These are phyloP conservation scores for Rhodotorula babjevae DNA, from an alignment of 768 basidiomycete genomes.

Conservation along the genomic window DNA sequence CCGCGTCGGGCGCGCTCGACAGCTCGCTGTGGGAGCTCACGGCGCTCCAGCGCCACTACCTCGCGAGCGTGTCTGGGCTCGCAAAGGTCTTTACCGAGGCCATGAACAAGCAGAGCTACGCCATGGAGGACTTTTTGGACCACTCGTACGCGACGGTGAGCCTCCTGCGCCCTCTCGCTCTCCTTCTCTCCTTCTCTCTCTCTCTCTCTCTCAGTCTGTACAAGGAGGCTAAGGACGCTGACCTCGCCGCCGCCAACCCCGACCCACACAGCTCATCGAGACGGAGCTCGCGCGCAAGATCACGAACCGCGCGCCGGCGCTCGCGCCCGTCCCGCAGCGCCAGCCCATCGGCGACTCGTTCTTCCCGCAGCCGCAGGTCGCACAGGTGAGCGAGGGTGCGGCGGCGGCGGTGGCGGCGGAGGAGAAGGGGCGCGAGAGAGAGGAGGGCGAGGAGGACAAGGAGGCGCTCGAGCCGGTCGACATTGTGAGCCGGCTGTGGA, in stretches of 20 bases:
- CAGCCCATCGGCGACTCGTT: conserved; percentile 40
- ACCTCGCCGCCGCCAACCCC: too few species aligned
- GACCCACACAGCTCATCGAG: conserved; percentile 65
- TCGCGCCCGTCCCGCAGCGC: conserved; percentile 44
- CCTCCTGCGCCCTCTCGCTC: too few species aligned
- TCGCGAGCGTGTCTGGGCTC: conserved; percentile 77
- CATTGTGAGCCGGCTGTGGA: conserved; percentile 34
- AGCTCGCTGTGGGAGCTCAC: conserved; percentile 91
- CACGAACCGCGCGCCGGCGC: conserved; percentile 59
- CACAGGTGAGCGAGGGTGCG: too few species aligned
- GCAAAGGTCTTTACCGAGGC: conserved; percentile 79
- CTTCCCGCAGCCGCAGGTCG: conserved; percentile 27
- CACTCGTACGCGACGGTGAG: conserved; percentile 59
- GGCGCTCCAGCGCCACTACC: conserved; percentile 74
- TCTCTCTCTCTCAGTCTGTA: too few species aligned
- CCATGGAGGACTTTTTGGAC: conserved; percentile 93
- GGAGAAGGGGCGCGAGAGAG: conserved; percentile 8
- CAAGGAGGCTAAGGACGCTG: too few species aligned
- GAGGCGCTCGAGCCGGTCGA: conserved; percentile 32
- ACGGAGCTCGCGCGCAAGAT: conserved; percentile 74
- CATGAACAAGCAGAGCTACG: conserved; percentile 84
- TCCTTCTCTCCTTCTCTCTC: too few species aligned
- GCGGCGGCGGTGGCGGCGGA: neutral
- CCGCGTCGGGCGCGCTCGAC: conserved; percentile 69
- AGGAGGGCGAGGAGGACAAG: too few species aligned